A percentile compares a stretch with the other conserved stretches of the same genome.
Conservation (phyloP, 2,329 filamentous ascomycete genomes). For the Xylaria sp. region DNA sequence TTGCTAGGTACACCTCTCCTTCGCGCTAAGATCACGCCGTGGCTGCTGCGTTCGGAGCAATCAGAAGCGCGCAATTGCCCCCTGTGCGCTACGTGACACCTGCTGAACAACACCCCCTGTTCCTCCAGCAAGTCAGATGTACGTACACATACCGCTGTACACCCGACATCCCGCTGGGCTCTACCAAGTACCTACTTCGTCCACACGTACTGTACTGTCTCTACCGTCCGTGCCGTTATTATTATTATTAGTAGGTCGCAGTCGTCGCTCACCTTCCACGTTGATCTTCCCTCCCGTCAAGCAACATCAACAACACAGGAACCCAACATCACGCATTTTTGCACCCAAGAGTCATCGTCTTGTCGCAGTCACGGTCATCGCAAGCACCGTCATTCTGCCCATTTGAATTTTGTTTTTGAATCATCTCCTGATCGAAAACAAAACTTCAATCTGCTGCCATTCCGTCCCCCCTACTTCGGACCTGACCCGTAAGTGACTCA, state of each 20-base stretch:
- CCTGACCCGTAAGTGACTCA: slow-evolving; percentile 42
- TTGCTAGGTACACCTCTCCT: slow-evolving; percentile 21
- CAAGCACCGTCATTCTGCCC: slow-evolving; percentile 52
- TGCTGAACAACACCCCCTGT: slow-evolving; percentile 22
- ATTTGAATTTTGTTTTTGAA: slow-evolving; percentile 38
- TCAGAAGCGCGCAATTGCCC: slow-evolving; percentile 16
- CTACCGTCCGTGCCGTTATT: slow-evolving; percentile 7
- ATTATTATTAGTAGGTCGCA: slow-evolving; percentile 32
- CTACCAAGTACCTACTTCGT: too few relatives aligned
- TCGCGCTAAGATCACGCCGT: slow-evolving; percentile 16
- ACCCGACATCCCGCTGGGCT: too few relatives aligned
- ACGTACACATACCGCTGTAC: too few relatives aligned
- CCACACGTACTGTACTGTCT: not conserved
- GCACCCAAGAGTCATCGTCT: slow-evolving; percentile 56
- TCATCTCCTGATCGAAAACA: slow-evolving; percentile 32
- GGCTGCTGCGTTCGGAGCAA: slow-evolving; percentile 14
- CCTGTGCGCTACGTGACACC: slow-evolving; percentile 23
- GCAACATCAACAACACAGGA: slow-evolving; percentile 53
- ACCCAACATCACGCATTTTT: slow-evolving; percentile 43
- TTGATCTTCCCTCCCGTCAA: slow-evolving; percentile 45
- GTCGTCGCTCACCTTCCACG: slow-evolving; percentile 41
- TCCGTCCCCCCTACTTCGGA: slow-evolving; percentile 39
- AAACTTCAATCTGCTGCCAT: slow-evolving; percentile 32
- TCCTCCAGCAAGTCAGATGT: not conserved
- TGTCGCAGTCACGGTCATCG: slow-evolving; percentile 64